A percentile compares a stretch with the other conserved stretches of the same genome.
These are phyloP conservation scores for Pseudonitzschia multiseries DNA, from an alignment of 108 stramenopile species.

Conservation along the genomic window DNA sequence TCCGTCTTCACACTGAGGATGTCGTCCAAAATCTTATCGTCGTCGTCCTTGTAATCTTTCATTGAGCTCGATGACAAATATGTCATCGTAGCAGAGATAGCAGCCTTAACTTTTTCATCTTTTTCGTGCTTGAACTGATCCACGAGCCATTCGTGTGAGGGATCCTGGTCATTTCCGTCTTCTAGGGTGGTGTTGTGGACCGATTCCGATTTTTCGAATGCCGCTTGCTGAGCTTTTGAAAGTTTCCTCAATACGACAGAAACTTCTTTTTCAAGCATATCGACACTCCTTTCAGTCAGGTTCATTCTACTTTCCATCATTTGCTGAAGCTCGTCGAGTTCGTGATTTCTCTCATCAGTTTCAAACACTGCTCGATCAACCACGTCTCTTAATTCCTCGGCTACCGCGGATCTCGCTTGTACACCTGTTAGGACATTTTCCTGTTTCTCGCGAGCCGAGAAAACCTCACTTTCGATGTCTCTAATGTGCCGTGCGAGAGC, in stretches of 20 bases:
- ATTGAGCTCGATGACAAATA: not conserved
- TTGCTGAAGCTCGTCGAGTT: not conserved
- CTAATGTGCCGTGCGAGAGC: conserved; percentile 3
- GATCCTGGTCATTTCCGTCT: not conserved
- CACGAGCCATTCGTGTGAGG: not conserved
- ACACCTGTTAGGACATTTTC: not conserved
- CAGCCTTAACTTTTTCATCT: conserved; percentile 7
- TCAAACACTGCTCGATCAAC: conserved; percentile 2
- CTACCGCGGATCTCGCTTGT: not conserved
- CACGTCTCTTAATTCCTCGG: conserved; percentile 1
- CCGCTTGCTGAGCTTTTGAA: not conserved
- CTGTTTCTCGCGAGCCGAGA: conserved; percentile 1
- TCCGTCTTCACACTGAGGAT: not conserved
- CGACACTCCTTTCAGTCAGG: conserved; percentile 5
- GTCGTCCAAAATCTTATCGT: not conserved
- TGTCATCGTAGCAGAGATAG: conserved; percentile 5
- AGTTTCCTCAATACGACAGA: not conserved
- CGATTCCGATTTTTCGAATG: not conserved
- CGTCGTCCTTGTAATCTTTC: not conserved
- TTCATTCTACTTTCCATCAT: conserved; percentile 9
- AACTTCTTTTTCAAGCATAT: conserved; percentile 3
- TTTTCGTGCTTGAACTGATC: conserved; percentile 3
- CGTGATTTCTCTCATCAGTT: not conserved
- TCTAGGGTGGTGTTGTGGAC: not conserved
- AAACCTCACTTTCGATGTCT: not conserved